Evolutionary conservation across 148 eudicot genomes (phyloP).

Genomic region (Silene latifolia): DNA sequence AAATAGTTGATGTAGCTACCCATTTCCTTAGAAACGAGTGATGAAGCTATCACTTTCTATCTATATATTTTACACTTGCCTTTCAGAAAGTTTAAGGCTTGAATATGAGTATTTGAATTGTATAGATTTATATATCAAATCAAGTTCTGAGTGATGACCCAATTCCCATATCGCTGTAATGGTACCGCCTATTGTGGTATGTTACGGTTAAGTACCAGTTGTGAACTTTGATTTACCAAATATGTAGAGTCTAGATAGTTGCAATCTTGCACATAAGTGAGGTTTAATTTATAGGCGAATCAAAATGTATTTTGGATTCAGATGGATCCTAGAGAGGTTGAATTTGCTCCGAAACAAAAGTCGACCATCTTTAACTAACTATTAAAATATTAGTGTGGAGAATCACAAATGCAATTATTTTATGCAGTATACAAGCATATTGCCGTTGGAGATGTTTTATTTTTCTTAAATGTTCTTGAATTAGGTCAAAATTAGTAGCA

Average conservation of each 20-base stretch:
- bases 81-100: background rate
- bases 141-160: background rate
- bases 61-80: background rate
- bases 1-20: conserved; percentile 3
- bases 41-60: too few species aligned
- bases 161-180: background rate
- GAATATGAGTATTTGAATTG: background rate
- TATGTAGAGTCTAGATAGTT: background rate
- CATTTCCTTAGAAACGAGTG: background rate
- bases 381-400: too few species aligned
- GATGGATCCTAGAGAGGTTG: too few species aligned
- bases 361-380: too few species aligned
- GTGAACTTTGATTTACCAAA: background rate
- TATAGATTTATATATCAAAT: background rate
- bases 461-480: background rate
- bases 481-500: background rate
- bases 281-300: too few species aligned
- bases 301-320: too few species aligned
- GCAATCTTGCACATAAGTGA: background rate
- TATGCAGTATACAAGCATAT: background rate
- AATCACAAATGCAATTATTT: too few species aligned
- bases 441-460: background rate
- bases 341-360: too few species aligned
- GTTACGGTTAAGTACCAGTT: background rate
- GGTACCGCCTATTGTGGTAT: background rate